Evolutionary conservation across 2,329 filamentous ascomycete genomes (phyloP).

Genomic region (Neofusicoccum umdonicola): DNA sequence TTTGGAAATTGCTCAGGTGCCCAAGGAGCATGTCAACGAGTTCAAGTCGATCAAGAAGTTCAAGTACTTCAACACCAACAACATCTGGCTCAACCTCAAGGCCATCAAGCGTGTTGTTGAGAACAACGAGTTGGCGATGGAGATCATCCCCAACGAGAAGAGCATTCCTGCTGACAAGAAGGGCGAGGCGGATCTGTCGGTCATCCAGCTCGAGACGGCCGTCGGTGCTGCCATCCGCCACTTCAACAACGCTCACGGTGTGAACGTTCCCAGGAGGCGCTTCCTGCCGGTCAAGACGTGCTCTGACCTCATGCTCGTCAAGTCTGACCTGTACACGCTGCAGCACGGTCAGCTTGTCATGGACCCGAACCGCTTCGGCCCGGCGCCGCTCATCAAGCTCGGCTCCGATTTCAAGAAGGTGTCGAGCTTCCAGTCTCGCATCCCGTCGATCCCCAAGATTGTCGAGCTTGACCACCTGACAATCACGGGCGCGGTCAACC

Average conservation of each 20-base stretch:
- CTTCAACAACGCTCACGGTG: conserved; percentile 97
- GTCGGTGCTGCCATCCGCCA: conserved; percentile 98
- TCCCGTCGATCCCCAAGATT: conserved; percentile 84
- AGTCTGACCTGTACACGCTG: conserved; percentile 97
- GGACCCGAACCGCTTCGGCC: conserved; percentile 93
- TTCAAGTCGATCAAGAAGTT: conserved; percentile 99
- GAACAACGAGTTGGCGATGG: conserved; percentile 97
- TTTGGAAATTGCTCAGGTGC: conserved; percentile 97
- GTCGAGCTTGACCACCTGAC: conserved; percentile 92
- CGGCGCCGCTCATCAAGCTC: conserved; percentile 97
- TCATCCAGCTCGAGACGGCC: conserved; percentile 97
- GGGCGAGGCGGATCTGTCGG: conserved; percentile 96
- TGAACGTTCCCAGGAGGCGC: conserved; percentile 94
- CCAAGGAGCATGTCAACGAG: conserved; percentile 99
- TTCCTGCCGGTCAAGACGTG: conserved; percentile 99
- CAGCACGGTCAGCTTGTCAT: conserved; percentile 98
- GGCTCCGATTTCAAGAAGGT: conserved; percentile 99
- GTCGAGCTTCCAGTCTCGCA: conserved; percentile 88
- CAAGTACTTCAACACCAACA: conserved; percentile 99
- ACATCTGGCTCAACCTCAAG: conserved; percentile 98
- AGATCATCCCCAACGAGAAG: conserved; percentile 99
- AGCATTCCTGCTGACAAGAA: conserved; percentile 98
- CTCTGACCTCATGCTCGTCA: conserved; percentile 99
- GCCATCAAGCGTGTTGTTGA: conserved; percentile 98
- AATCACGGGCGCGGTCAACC: conserved; percentile 95